Base-by-base conservation (phyloP, 257 asterid genomes). In the Rauvolfia tetraphylla region DNA sequence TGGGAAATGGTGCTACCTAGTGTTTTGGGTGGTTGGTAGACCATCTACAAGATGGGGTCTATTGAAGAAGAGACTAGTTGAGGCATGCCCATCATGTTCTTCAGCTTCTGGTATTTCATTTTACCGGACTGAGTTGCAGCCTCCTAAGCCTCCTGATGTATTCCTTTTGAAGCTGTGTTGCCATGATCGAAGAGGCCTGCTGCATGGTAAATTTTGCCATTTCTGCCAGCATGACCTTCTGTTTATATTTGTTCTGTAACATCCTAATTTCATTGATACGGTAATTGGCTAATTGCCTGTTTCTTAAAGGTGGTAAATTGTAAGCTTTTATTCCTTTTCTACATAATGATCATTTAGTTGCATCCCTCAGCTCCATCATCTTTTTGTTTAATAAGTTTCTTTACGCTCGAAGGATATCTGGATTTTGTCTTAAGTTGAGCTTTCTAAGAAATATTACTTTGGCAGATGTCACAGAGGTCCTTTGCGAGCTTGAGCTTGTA, bases 1-100 rank as follows among this genome's bases (percentile, higher is more conserved):
- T 71, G 98, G 98, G 58, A 92, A 90, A 82, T 93, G 97, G 98
- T 93, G 98, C 87, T 93, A 93, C 86, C 57, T 93, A 78, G 94
- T 93, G 82, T 86, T 92, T 67, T 92, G 96, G 96, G 97, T 89
- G 11, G 54, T 82, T 3, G 93, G 96, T 18, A 89, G 80, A 67
- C 83, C 91, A 13, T 79, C 72, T 25, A 93, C 97, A 7, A 82
- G 93, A 58, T 93, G 97, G 97, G 79, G 75, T 70, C 85, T 92
- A 83, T 82, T 93, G 91, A 89, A 90, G 87, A 90, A 85, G 81
- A 88, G 97, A 82, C 75, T 93, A 36, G 84, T 90, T 86, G 98
- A 79, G 72, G 98, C 89, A 29, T 93, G 98, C 74, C 98, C 98
- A 1, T 84, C 91, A 68, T 92, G 83, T 81, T 83, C 82, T 10